A percentile compares a stretch with the other conserved stretches of the same genome.
These are phyloP conservation scores for Cucurbita argyrosperma DNA, from an alignment of 306 rosid species.

Conservation along the genomic window DNA sequence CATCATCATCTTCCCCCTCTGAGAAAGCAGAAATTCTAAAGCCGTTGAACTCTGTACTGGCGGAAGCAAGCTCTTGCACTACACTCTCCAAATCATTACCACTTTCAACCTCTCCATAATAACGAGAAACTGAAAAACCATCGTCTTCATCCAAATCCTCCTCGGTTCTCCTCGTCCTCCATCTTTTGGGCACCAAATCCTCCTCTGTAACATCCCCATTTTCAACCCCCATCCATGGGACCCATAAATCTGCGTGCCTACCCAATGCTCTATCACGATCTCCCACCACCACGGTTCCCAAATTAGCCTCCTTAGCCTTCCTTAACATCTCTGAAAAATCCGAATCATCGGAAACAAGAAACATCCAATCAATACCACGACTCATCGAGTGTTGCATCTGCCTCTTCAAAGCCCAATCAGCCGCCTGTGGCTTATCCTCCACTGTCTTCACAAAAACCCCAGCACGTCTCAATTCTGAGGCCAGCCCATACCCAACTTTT, in stretches of 20 bases:
- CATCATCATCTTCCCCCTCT: slow-evolving; percentile 27
- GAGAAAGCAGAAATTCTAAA: slow-evolving; percentile 27
- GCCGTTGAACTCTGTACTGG: slow-evolving; percentile 22
- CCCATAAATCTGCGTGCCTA: slow-evolving; percentile 67
- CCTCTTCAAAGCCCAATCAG: slow-evolving; percentile 77
- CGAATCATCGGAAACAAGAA: slow-evolving; percentile 73
- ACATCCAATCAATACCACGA: slow-evolving; percentile 66
- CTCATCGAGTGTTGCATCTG: slow-evolving; percentile 83
- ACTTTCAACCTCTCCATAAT: slow-evolving; percentile 11
- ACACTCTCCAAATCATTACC: slow-evolving; percentile 25
- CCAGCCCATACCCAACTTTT: slow-evolving; percentile 66
- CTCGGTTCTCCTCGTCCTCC: slow-evolving; percentile 8
- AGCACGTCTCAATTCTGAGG: slow-evolving; percentile 62
- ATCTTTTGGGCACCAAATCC: slow-evolving; percentile 34
- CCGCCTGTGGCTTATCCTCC: slow-evolving; percentile 76
- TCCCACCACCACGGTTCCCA: slow-evolving; percentile 81
- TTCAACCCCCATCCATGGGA: slow-evolving; percentile 72
- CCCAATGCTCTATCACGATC: slow-evolving; percentile 64
- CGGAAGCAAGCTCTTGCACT: slow-evolving; percentile 33
- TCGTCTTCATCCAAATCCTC: slow-evolving; percentile 15
- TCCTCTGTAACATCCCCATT: slow-evolving; percentile 45
- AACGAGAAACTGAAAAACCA: slow-evolving; percentile 16
- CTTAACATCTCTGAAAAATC: slow-evolving; percentile 72
- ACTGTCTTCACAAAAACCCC: slow-evolving; percentile 80
- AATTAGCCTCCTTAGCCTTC: slow-evolving; percentile 48